A percentile compares a stretch with the other conserved stretches of the same genome.
Conservation (phyloP, 1,284 basidiomycete species). For the Xanthoconium separans region DNA sequence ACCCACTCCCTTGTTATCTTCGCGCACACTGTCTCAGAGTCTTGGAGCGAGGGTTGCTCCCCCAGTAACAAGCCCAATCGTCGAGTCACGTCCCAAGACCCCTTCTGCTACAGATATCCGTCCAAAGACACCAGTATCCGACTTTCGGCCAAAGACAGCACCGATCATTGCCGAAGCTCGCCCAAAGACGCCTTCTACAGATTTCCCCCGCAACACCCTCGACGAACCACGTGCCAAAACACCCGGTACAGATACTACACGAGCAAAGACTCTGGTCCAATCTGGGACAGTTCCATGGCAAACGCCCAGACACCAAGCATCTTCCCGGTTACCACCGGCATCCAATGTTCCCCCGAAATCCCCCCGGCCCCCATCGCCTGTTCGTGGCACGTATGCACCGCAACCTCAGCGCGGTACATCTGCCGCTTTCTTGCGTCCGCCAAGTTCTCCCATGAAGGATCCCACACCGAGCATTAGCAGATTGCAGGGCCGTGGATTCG, state of each 20-base stretch:
- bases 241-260: conserved; percentile 14
- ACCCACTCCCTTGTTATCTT: conserved; percentile 36
- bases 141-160: conserved; percentile 12
- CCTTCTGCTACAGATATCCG: conserved; percentile 7
- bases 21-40: conserved; percentile 23
- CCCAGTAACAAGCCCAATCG: conserved; percentile 11
- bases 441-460: conserved; percentile 52
- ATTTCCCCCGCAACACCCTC: conserved; percentile 13
- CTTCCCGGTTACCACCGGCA: conserved; percentile 24
- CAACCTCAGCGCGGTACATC: conserved; percentile 50
- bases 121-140: conserved; percentile 17
- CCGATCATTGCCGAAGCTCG: conserved; percentile 16
- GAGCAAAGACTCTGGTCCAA: conserved; percentile 22
- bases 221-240: conserved; percentile 24
- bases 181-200: conserved; percentile 25
- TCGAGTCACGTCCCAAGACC: conserved; percentile 23
- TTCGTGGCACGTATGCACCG: conserved; percentile 50
- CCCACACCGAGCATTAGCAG: conserved; percentile 77
- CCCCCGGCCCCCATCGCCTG: conserved; percentile 42
- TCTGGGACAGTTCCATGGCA: conserved; percentile 23
- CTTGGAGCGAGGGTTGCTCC: conserved; percentile 7
- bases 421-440: conserved; percentile 58
- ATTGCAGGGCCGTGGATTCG: conserved; percentile 80
- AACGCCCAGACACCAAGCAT: conserved; percentile 26
- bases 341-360: conserved; percentile 26